Evolutionary conservation across 345 rosid species (phyloP).

Genomic region (Cardamine occulta): DNA sequence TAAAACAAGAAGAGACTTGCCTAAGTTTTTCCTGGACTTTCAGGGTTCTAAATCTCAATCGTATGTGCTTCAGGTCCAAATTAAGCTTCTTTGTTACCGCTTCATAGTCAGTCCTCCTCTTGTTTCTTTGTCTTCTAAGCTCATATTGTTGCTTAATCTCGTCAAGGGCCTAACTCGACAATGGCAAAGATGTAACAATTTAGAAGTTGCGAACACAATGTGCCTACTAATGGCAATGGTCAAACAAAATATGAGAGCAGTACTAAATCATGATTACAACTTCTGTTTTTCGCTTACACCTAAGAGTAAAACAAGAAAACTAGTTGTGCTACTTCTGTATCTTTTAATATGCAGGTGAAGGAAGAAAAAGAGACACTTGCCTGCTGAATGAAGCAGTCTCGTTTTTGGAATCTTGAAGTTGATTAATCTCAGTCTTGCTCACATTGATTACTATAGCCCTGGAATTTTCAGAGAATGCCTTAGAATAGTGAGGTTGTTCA

Average conservation of each 20-base stretch:
- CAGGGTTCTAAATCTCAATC: neutral
- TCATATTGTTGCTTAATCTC: slow-evolving; percentile 8
- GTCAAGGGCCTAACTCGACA: slow-evolving; percentile 4
- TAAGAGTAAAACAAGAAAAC: slow-evolving; percentile 7
- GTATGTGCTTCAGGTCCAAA: slow-evolving; percentile 21
- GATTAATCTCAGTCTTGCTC: neutral
- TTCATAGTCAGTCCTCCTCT: neutral
- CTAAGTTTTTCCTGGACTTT: slow-evolving; percentile 19
- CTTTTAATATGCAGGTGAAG: neutral
- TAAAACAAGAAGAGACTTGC: slow-evolving; percentile 39
- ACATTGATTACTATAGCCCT: neutral
- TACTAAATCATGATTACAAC: neutral
- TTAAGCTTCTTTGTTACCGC: neutral
- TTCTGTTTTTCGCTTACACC: neutral
- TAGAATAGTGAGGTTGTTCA: slow-evolving; percentile 1
- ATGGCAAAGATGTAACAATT: neutral
- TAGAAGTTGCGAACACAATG: slow-evolving; percentile 2
- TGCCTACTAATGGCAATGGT: slow-evolving; percentile 5
- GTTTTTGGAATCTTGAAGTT: slow-evolving; percentile 2
- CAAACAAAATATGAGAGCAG: neutral
- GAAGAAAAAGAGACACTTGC: slow-evolving; percentile 27
- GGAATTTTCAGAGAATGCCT: neutral
- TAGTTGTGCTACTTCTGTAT: slow-evolving; percentile 11
- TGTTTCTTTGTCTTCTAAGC: slow-evolving; percentile 20
- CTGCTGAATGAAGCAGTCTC: slow-evolving; percentile 23